Base-by-base conservation (phyloP, 2,329 filamentous ascomycete genomes). In the Arachnomyces sp. region DNA sequence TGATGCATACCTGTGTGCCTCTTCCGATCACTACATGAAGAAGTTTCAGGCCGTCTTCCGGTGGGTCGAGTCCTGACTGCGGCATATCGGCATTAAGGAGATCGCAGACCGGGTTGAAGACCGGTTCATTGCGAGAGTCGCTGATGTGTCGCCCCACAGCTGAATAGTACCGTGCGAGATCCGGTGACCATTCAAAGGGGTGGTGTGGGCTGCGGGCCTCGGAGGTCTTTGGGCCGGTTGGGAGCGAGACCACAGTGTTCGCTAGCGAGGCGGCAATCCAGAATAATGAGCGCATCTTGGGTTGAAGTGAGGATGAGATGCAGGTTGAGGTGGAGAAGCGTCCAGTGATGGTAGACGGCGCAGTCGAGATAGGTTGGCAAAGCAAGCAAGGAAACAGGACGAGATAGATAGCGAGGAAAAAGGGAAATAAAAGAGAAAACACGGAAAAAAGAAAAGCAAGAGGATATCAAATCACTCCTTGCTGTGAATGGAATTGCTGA, bases 1-100 rank as follows among this genome's bases (percentile, higher is more conserved):
- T 25, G 20, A 25, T 25, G 20, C 59, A 47, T 59, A 70, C 67
- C 58, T 70, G 67, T 6, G 84, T 92, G 44, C 90, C 90, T 33
- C 86, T 81, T 54, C 90, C 90, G 46, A 95, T 71, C 57, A 83
- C 85, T 40, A 95, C 82, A 63, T 93, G 85, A 57, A 77, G 74
- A 37, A 93, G 71, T 3, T 58, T 67, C 20, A 85, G 68, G 41
- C 81, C 83, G 5, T 67, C 49, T 6, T 70, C 48, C 11, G 82
- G 79, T 5, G 94, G 72, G 12, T 75, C 66, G 5, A 70, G 69
- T 34, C 77, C 69, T 48, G 71, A 76, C 70, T 60, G 47, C 4
- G 66, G 66, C 44, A 64, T 54, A 4, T 44, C 34, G 20, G 57
- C 56, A 12, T 50, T 54, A 45, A 58, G 59, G 14, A 55, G 43